phyloP scores from a whole-genome alignment of 2,329 filamentous ascomycete genomes.

The Fusarium paranaense region DNA sequence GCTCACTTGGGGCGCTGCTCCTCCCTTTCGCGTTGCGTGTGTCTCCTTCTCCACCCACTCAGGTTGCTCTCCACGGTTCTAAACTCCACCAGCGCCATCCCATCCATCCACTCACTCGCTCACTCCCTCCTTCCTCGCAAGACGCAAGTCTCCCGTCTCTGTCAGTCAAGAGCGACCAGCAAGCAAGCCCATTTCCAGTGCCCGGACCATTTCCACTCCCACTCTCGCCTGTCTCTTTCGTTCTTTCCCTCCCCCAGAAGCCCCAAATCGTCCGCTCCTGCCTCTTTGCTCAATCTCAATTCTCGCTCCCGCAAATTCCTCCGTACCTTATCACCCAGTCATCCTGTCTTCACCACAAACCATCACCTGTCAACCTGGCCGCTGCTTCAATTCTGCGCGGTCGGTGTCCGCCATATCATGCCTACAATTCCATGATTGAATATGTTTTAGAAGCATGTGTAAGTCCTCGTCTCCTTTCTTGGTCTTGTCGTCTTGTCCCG shows the following conservation, averaged over 20 bases:
- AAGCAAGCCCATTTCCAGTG: conserved; percentile 27
- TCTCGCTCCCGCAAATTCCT: conserved; percentile 24
- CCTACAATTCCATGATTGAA: conserved; percentile 48
- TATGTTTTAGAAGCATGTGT: conserved; percentile 59
- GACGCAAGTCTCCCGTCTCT: background rate
- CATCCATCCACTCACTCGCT: conserved; percentile 2
- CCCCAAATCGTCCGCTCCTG: conserved; percentile 30
- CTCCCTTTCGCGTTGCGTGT: conserved; percentile 33
- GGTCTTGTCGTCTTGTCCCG: conserved; percentile 7
- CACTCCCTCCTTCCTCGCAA: background rate
- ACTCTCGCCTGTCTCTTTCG: conserved; percentile 41
- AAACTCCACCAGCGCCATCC: conserved; percentile 11
- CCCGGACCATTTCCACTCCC: conserved; percentile 34
- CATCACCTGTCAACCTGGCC: conserved; percentile 28
- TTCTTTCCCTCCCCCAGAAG: conserved; percentile 31
- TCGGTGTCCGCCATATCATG: conserved; percentile 50
- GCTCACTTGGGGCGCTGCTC: conserved; percentile 14
- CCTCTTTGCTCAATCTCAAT: conserved; percentile 35
- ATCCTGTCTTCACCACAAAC: conserved; percentile 1
- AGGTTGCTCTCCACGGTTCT: conserved; percentile 1
- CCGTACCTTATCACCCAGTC: background rate
- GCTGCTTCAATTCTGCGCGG: conserved; percentile 42
- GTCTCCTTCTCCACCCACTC: conserved; percentile 29
- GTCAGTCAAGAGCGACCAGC: conserved; percentile 6
- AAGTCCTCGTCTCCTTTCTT: conserved; percentile 41